Percentiles rank a stretch among this genome's conserved stretches.
Conservation (phyloP, 2,329 filamentous ascomycete genomes). For the Fusarium solani-melongenae region DNA sequence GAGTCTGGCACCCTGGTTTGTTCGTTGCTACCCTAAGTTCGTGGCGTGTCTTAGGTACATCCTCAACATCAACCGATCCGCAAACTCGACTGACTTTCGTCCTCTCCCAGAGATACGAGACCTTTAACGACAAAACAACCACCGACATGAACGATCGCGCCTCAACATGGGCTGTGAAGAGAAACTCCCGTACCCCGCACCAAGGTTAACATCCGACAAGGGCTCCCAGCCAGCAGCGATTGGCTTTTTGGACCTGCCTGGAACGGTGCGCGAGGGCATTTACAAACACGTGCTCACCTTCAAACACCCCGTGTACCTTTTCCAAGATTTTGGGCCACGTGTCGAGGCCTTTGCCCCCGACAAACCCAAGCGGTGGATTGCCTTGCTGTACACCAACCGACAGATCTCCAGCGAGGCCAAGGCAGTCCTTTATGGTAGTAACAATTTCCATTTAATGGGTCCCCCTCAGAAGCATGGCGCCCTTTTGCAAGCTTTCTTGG, state of each 20-base stretch:
- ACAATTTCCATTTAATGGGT: conserved; percentile 13
- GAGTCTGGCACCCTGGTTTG: too few species aligned
- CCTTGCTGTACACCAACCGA: conserved; percentile 14
- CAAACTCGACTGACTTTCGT: too few species aligned
- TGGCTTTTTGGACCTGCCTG: background rate
- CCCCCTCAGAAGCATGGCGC: background rate
- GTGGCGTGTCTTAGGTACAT: too few species aligned
- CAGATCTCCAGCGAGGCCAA: conserved; percentile 11
- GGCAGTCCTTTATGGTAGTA: conserved; percentile 11
- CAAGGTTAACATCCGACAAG: background rate
- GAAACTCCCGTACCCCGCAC: background rate
- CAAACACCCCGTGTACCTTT: conserved; percentile 15
- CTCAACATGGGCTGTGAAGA: background rate
- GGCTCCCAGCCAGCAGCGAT: background rate
- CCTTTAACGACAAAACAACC: too few species aligned
- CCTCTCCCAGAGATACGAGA: too few species aligned
- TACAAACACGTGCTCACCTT: conserved; percentile 15
- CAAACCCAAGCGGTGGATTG: conserved; percentile 13
- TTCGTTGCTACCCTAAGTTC: too few species aligned
- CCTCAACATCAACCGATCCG: too few species aligned
- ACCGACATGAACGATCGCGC: too few species aligned
- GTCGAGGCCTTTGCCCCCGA: conserved; percentile 22
- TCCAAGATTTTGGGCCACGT: conserved; percentile 9
- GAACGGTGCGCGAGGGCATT: background rate
- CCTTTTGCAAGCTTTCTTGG: conserved; percentile 15